Evolutionary conservation across 2,329 filamentous ascomycete species (phyloP).

Genomic region (Aureobasidium sp.): DNA sequence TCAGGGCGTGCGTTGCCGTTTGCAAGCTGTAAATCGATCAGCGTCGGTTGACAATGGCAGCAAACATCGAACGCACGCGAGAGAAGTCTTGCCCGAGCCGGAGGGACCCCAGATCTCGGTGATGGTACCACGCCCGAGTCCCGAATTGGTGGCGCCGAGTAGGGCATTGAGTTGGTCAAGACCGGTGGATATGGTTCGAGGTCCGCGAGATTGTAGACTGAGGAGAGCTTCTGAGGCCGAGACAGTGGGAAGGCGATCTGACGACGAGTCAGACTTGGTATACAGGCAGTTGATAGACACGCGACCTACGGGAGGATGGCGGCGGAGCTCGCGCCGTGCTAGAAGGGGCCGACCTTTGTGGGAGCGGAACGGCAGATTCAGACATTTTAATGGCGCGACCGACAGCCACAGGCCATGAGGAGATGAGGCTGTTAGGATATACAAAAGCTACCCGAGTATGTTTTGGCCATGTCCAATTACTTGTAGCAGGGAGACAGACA

Average conservation of each 20-base stretch:
- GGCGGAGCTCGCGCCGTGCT: conserved; percentile 16
- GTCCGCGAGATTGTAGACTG: conserved; percentile 46
- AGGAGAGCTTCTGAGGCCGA: conserved; percentile 67
- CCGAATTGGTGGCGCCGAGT: conserved; percentile 38
- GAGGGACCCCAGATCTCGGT: conserved; percentile 85
- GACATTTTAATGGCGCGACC: background rate
- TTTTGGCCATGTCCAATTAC: background rate
- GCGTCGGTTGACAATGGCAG: background rate
- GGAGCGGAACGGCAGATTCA: background rate
- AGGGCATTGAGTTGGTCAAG: conserved; percentile 41
- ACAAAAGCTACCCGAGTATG: background rate
- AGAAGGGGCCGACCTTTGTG: background rate
- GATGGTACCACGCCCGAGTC: conserved; percentile 67
- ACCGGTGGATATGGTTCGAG: conserved; percentile 42
- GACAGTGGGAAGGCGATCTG: conserved; percentile 70
- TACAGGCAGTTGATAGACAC: background rate
- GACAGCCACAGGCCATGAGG: background rate
- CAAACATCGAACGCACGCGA: conserved; percentile 55
- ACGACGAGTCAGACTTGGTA: background rate
- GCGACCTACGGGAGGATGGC: conserved; percentile 32
- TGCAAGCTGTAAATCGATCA: conserved; percentile 52
- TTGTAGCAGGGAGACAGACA: background rate
- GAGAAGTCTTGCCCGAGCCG: conserved; percentile 74
- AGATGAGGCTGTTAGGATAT: background rate
- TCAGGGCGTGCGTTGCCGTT: conserved; percentile 57